Base-by-base conservation (phyloP, 2,329 filamentous ascomycete species). In the Beauveria pseudobassiana region DNA sequence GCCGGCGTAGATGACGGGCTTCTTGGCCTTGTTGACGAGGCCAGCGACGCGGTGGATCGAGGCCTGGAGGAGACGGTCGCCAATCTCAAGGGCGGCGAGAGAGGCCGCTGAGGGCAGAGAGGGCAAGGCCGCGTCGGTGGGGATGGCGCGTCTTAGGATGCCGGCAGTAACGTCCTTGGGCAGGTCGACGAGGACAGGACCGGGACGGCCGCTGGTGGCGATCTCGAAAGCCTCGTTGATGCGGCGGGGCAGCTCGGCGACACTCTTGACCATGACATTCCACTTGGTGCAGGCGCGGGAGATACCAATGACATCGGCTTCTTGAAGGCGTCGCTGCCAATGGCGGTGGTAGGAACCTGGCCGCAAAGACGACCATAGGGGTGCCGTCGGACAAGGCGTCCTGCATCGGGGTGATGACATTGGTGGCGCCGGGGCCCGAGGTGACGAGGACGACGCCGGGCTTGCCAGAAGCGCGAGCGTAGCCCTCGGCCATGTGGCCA, bases 181-280 rank as follows among this genome's bases (percentile, higher is more conserved):
- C 65, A 98, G 80, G 75, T 99, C 95, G 65, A 99, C 92, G 64
- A 99, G 85, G 42, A 98, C 95, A 30, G 95, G 95, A 26, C 95
- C 95, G 16, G 95, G 95, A 54, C 95, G 86, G 64, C 95, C 95
- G 69, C 89, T 95, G 48, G 91, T 98, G 46, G 95, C 95, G 72
- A 98, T 98, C 78, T 98, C 93, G 72, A 98, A 98, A 54, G 95
- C 95, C 78, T 98, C 95, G 75, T 97, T 96, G 72, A 98, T 98
- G 66, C 93, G 86, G 69, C 90, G 86, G 56, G 95, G 95, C 61
- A 99, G 82, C 77, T 99, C 95, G 56, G 91, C 92, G 61, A 96
- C 87, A 74, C 88, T 93, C 83, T 96, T 97, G 54, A 97, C 91
- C 92, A 98, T 96, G 64, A 96, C 91, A 70, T 98, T 98, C 95